phyloP scores from a whole-genome alignment of 1,139 yeast genomes.

The Arxiozyma slooffiae region DNA sequence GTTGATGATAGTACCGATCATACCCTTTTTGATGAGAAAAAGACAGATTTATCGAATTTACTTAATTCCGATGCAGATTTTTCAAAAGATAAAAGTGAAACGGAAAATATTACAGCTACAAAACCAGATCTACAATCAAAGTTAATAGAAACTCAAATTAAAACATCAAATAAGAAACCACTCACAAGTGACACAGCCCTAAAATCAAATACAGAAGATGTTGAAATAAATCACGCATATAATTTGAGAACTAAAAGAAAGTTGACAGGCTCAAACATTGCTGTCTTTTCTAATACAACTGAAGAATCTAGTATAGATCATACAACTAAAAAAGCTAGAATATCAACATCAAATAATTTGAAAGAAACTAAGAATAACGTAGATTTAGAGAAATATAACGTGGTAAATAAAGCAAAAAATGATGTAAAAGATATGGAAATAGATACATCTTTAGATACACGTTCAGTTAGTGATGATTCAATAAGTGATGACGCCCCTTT shows the following conservation, averaged over 20 bases:
- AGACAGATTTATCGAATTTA: neutral
- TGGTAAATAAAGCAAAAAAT: neutral
- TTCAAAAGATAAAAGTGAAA: neutral
- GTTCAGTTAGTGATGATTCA: constrained; percentile 6
- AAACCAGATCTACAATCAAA: neutral
- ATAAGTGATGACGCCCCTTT: constrained; percentile 13
- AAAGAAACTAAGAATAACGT: neutral
- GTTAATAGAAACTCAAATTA: neutral
- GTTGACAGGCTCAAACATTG: neutral
- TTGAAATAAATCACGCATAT: neutral
- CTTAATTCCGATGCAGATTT: neutral
- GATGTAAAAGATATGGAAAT: neutral
- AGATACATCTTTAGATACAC: constrained; percentile 2
- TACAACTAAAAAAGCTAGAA: neutral
- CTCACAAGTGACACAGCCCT: neutral
- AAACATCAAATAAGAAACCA: neutral
- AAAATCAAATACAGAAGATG: neutral
- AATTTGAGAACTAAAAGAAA: constrained; percentile 1
- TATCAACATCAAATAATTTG: neutral
- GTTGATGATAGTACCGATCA: neutral
- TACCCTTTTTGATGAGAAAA: neutral
- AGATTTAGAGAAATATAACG: neutral
- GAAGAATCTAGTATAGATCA: neutral
- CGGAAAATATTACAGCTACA: neutral
- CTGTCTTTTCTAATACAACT: neutral